Base-by-base conservation (phyloP, 148 eudicot species). In the Arbutus unedo region DNA sequence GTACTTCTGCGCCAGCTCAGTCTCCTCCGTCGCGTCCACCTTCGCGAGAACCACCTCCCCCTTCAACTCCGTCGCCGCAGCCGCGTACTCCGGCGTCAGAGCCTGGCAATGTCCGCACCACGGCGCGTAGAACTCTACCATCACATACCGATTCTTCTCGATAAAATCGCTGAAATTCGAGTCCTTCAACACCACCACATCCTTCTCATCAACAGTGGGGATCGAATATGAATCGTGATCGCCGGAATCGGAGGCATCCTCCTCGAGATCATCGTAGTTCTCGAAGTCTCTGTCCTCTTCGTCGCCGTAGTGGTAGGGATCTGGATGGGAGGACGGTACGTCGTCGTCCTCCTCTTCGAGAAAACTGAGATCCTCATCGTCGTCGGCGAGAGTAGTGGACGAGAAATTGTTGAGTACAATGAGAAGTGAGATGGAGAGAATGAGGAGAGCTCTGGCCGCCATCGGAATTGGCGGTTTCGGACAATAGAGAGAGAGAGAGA, bases 101-200 rank as follows among this genome's bases (percentile, higher is more conserved):
- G 94, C 81, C 89, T 90, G 89, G 80, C 98, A 95, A 77, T 95
- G 93, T 13, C 93, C 96, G 81, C 98, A 94, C 98, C 98, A 96
- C 5, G 98, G 96, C 41, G 98, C 98, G 86, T 96, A 96, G 81
- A 94, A 96, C 85, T 96, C 89, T 57, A 94, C 98, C 98, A 95
- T 88, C 79, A 91, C 93, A 56, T 87, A 86, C 88, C 81, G 86
- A 49, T 86, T 92, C 44, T 81, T 87, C 62, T 44, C 82, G 0
- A 93, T 74, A 51, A 91, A 85, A 0, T 87, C 92, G 54, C 74
- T 87, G 74, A 93, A 93, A 59, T 89, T 91, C 16, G 89, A 72
- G 9, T 82, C 87, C 78, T 83, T 91, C 54, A 95, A 71, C 45
- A 89, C 91, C 70, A 90, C 94, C 62, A 95, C 97, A 54, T 93